Base-by-base conservation (phyloP, 257 asterid genomes). In the Solanum ossicruentum region DNA sequence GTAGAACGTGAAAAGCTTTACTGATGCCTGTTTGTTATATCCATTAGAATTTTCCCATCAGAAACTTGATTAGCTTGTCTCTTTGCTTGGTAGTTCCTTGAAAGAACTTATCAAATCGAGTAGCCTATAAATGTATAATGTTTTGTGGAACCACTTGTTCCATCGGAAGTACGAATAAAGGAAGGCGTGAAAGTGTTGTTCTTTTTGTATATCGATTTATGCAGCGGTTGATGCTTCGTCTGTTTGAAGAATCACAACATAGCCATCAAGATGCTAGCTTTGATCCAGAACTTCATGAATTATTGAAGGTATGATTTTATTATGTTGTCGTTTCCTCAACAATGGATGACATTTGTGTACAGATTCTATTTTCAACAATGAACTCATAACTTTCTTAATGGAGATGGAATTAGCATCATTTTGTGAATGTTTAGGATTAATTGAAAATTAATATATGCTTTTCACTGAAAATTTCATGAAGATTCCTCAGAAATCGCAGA, bases 171-270 rank as follows among this genome's bases (percentile, higher is more conserved):
- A 15, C 63, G 51, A 51, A 77, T 15, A 75, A 6, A 10, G 82
- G 5, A 23, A 77, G 47, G 1, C 82, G 16, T 51, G 15, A 28
- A 49, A 0, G 47, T 51, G 63, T 15, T 26, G 45, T 77, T 77
- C n/a, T 26, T 78, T 52, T 78, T 23, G 82, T 2, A 8, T 16
- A 6, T 78, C 52, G 7, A 54, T 52, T 17, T 78, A 16, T 54
- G n/a, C 93, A 93, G 98, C 92, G 96, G 57, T 88, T 96, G 80
- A 87, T 97, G 85, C 92, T 94, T 87, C 90, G 91, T 87, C 84
- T 94, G 84, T 86, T 89, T 43, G 93, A 91, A 85, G 89, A 61
- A 88, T 85, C 87, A 61, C 80, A 55, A 69, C 57, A 54, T 56
- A 66, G n/a, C 77, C 81, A 88, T 83, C 83, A 80, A 82, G 89